Percentiles rank a stretch among this genome's conserved stretches.
These are phyloP conservation scores for Kregervanrija fluxuum DNA, from an alignment of 805 yeast genomes.

Conservation along the genomic window DNA sequence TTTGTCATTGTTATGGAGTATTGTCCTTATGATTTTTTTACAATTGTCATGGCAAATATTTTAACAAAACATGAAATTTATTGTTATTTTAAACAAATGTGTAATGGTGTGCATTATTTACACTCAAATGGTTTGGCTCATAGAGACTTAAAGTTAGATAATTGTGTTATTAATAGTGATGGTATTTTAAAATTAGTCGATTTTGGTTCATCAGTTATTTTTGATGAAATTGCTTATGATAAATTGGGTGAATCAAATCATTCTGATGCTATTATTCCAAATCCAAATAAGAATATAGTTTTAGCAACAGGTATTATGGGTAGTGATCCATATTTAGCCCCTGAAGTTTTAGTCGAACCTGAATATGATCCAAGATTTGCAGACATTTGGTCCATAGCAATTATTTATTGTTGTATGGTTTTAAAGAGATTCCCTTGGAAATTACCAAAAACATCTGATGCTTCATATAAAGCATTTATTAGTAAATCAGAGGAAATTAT, in stretches of 20 bases:
- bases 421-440: conserved; percentile 93
- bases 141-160: conserved; percentile 86
- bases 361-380: conserved; percentile 79
- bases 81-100: conserved; percentile 80
- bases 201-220: conserved; percentile 87
- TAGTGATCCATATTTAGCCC: conserved; percentile 92
- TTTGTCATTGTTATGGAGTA: conserved; percentile 86
- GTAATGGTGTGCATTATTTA: conserved; percentile 65
- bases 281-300: conserved; percentile 29
- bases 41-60: conserved; percentile 83
- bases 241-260: not conserved
- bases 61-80: conserved; percentile 63
- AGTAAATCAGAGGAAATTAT: conserved; percentile 16
- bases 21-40: conserved; percentile 86
- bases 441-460: conserved; percentile 72
- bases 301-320: conserved; percentile 85
- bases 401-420: conserved; percentile 86
- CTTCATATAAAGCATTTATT: conserved; percentile 65
- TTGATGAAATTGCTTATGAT: conserved; percentile 29
- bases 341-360: conserved; percentile 61
- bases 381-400: conserved; percentile 92
- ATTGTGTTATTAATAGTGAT: conserved; percentile 70
- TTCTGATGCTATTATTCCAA: too few relatives aligned
- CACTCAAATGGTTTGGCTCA: conserved; percentile 86
- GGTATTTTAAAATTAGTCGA: conserved; percentile 87